Evolutionary conservation across 2,329 filamentous ascomycete genomes (phyloP), one percentile per base, ranked within the genome.

Genomic region (Talaromyces sp.): DNA sequence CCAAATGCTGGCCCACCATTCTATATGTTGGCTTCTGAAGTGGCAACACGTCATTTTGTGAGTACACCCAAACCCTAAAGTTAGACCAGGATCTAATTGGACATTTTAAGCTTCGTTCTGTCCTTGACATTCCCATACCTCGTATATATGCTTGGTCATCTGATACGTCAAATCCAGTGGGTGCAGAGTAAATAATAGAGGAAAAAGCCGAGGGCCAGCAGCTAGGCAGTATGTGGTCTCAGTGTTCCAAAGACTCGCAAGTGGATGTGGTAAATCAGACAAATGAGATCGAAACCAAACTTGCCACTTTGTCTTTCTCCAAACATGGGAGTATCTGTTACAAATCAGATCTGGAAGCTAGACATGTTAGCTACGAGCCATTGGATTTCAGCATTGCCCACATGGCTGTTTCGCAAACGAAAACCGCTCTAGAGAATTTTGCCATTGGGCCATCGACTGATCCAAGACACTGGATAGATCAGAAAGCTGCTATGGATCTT

Each of bases 171-270:
- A 78, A 77, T 59, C 41, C 69, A 55, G 74, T 73, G 41, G 74
- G 73, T 6, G 71, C 71, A 46, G 74, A 78, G 63, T 78, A 74
- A 49, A 69, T 79, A 19, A 70, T 78, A 24, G 73, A 76, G 68
- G 75, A 75, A 58, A 67, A 70, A 32, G 62, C 70, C 14, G 59
- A 31, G 0, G 75, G 75, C 14, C 63, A 62, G 7, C 66, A 67
- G 3, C 53, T 75, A 26, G 72, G 68, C 9, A 65, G 67, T 5
- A 55, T 70, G 9, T 76, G 73, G 75, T 68, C 61, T 57, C 27
- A 57, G 17, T 51, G 63, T 17, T 59, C 66, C 9, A 62, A 55
- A 14, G 6, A 62, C 24, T 50, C 59, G 35, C 53, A 63, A 35
- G 27, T 61, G 17, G 54, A 35, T 4, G 52, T 69, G 3, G 54